Base-by-base conservation (phyloP, 176 grass and related monocot genomes). In the Oryza punctata region DNA sequence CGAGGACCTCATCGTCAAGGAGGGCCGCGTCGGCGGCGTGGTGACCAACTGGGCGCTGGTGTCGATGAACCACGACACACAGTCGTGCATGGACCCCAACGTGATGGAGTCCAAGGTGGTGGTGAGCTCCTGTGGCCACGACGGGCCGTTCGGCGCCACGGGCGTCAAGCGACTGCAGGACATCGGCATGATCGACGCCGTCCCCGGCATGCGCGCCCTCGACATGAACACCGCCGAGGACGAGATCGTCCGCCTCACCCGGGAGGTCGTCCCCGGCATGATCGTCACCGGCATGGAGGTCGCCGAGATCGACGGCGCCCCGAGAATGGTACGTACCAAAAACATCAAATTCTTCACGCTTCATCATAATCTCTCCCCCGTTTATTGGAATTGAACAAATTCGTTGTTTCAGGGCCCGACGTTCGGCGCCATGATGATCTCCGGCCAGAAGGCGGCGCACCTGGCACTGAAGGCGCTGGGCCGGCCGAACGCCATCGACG, bases 1-100 rank as follows among this genome's bases (percentile, higher is more conserved):
- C 0, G 96, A 99, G 85, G 96, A 99, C 84, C 93, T 99, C 1
- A 99, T 99, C 69, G 96, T 99, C 15, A 94, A 92, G 83, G 81
- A 78, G 6, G 77, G 69, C 28, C 89, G 89, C 73, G 93, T 99
- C 15, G 89, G 85, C 0, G 96, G 96, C 10, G 96, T 99, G 7
- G 96, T 99, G 21, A 99, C 96, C 73, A 99, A 99, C 87, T 99
- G 93, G 96, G 93, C 93, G 46, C 77, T 99, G 9, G 93, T 99
- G 4, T 95, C 96, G 4, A 90, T 96, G 93, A 99, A 99, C 89
- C 96, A 99, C 47, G 83, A 96, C 91, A 99, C 96, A 1, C 91
- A 99, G 81, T 99, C 96, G 10, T 99, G 96, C 87, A 99, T 99
- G 96, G 93, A 99, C 73, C 96, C 96, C 27, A 99, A 99, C 76